These are phyloP conservation scores for Amylocystis lapponica DNA, from an alignment of 768 basidiomycete genomes.

Conservation along the genomic window DNA sequence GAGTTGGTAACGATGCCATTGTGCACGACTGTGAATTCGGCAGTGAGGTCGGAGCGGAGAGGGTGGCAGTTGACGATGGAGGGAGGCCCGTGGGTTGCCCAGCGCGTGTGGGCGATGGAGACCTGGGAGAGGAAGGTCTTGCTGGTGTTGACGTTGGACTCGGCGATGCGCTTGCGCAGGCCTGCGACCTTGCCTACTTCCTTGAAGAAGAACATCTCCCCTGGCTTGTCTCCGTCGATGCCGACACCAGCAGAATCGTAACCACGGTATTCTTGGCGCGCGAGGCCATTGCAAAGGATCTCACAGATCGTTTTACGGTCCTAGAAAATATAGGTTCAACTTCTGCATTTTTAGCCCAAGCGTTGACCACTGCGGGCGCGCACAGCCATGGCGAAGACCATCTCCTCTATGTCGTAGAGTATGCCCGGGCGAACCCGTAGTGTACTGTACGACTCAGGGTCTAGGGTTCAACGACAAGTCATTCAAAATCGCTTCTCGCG, in stretches of 20 bases:
- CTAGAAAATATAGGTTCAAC: no score
- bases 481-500: no score
- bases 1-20: constrained; percentile 99
- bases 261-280: constrained; percentile 95
- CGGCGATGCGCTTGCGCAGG: constrained; percentile 83
- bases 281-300: constrained; percentile 83
- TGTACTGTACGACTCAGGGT: no score
- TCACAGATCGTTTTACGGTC: constrained; percentile 89
- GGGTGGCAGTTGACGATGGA: constrained; percentile 92
- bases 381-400: no score
- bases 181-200: constrained; percentile 96
- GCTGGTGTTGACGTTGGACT: constrained; percentile 61
- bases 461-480: no score
- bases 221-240: constrained; percentile 86
- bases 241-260: constrained; percentile 93
- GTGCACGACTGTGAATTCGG: constrained; percentile 93
- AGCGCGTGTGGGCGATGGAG: constrained; percentile 97
- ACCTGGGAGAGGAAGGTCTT: constrained; percentile 83
- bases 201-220: constrained; percentile 83
- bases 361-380: no score
- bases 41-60: constrained; percentile 70
- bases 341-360: no score
- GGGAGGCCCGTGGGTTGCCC: constrained; percentile 97
- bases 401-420: no score
- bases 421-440: no score